These are phyloP conservation scores for Salvia hispanica DNA, from an alignment of 257 asterid species.

Conservation along the genomic window DNA sequence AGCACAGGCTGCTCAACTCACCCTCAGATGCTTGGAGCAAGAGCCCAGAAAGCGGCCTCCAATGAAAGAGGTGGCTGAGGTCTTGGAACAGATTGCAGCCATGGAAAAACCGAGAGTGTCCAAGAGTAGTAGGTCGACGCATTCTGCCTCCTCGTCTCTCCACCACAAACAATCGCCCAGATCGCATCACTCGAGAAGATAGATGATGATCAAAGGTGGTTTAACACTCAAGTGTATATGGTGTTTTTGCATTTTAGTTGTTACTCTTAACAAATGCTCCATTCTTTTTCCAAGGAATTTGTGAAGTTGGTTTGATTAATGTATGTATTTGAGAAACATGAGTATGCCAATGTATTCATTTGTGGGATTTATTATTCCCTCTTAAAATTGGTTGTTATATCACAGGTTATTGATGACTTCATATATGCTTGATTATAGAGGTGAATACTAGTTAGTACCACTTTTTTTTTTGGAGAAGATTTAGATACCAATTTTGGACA, in stretches of 20 bases:
- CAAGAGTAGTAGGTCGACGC: conserved; percentile 26
- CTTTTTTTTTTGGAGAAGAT: too few relatives aligned
- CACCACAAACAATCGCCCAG: conserved; percentile 24
- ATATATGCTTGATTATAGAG: too few relatives aligned
- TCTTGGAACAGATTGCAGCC: conserved; percentile 51
- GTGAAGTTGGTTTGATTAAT: conserved; percentile 10
- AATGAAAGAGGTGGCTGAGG: conserved; percentile 49
- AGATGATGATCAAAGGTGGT: not conserved
- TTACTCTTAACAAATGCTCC: not conserved
- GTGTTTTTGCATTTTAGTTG: too few relatives aligned
- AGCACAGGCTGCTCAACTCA: conserved; percentile 43
- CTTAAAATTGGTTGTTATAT: too few relatives aligned
- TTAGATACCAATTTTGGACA: too few relatives aligned
- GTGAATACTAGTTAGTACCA: too few relatives aligned
- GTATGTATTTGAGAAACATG: conserved; percentile 6
- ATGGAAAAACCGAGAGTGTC: conserved; percentile 42
- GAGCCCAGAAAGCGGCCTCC: conserved; percentile 55
- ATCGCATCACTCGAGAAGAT: not conserved
- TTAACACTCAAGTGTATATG: conserved; percentile 6
- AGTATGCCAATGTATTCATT: too few relatives aligned
- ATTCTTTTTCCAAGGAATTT: conserved; percentile 28
- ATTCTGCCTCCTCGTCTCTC: conserved; percentile 21
- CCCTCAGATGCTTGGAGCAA: conserved; percentile 47
- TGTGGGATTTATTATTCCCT: too few relatives aligned
- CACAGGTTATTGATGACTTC: too few relatives aligned